Percentiles rank a stretch among this genome's conserved stretches.
These are phyloP conservation scores for Venturia effusa DNA, from an alignment of 2,329 filamentous ascomycete species.

Conservation along the genomic window DNA sequence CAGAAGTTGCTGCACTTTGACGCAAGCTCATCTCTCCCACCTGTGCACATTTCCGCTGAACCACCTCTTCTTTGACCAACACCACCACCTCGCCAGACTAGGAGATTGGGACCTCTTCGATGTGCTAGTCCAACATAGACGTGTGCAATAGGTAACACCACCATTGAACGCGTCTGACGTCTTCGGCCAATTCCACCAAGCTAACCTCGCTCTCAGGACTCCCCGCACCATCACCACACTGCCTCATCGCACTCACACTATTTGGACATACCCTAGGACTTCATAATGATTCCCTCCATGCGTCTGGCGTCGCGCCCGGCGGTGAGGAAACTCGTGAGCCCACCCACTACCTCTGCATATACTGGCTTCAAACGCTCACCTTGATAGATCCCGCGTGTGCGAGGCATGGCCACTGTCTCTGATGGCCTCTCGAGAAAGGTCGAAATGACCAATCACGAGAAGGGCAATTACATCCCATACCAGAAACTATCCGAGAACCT, in stretches of 20 bases:
- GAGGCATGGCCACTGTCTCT: conserved; percentile 68
- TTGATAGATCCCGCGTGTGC: conserved; percentile 14
- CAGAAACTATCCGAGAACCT: conserved; percentile 98
- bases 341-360: not conserved
- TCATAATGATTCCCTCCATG: not conserved
- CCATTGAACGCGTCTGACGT: not conserved
- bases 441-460: conserved; percentile 94
- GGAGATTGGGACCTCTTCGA: conserved; percentile 11
- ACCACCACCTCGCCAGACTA: not conserved
- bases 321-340: not conserved
- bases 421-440: conserved; percentile 92
- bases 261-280: not conserved
- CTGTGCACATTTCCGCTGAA: not conserved
- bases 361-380: not conserved
- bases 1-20: not conserved
- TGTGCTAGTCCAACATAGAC: conserved; percentile 2
- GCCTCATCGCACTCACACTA: not conserved
- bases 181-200: not conserved
- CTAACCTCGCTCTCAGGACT: not conserved
- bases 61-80: not conserved
- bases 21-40: not conserved
- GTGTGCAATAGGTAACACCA: not conserved
- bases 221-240: not conserved
- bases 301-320: not conserved
- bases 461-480: conserved; percentile 97